phyloP scores from a whole-genome alignment of 306 rosid genomes.

The Medicago truncatula region MtrunA17r5.0-ANR NC_053043.1:17793001-17793500 shows the following conservation, averaged over 20 bases:
- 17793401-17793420: conserved; percentile 12
- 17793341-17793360: conserved; percentile 9
- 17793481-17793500: conserved; percentile 20
- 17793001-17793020: conserved; percentile 87
- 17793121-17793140: conserved; percentile 52
- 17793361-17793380: conserved; percentile 14
- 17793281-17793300: conserved; percentile 86
- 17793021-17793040: conserved; percentile 74
- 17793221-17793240: conserved; percentile 47
- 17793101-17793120: conserved; percentile 59
- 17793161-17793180: conserved; percentile 64
- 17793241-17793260: conserved; percentile 64
- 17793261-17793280: conserved; percentile 73
- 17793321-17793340: conserved; percentile 55
- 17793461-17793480: conserved; percentile 21
- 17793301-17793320: conserved; percentile 73
- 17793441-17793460: conserved; percentile 3
- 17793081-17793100: conserved; percentile 68
- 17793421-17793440: conserved; percentile 32
- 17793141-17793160: conserved; percentile 62
- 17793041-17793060: conserved; percentile 61
- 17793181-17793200: conserved; percentile 54
- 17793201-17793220: conserved; percentile 55
- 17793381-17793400: conserved; percentile 17
- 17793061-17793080: conserved; percentile 57